These are phyloP conservation scores for Kingdonia uniflora DNA, from an alignment of 164 flowering plant genomes.

Conservation along the genomic window DNA sequence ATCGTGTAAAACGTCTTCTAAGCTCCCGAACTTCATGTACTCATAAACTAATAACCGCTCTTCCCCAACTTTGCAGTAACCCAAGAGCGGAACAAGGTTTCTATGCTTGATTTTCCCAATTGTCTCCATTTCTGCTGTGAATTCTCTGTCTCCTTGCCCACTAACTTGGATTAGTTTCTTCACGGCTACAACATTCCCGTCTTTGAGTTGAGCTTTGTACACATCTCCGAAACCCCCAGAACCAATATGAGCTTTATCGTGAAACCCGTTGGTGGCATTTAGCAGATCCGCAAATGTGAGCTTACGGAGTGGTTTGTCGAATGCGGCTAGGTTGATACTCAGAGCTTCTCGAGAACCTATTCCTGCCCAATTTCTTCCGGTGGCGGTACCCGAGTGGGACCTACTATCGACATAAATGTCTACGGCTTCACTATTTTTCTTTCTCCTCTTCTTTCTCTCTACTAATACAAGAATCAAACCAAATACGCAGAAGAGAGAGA, in stretches of 20 bases:
- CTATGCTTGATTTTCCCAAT: slow-evolving; percentile 93
- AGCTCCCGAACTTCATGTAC: slow-evolving; percentile 87
- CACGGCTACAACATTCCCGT: slow-evolving; percentile 80
- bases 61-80: slow-evolving; percentile 93
- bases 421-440: slow-evolving; percentile 38
- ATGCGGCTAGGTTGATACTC: slow-evolving; percentile 81
- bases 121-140: slow-evolving; percentile 99
- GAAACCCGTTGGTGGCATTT: slow-evolving; percentile 90
- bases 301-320: slow-evolving; percentile 86
- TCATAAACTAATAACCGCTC: slow-evolving; percentile 90
- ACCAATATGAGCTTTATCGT: slow-evolving; percentile 71
- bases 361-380: slow-evolving; percentile 47
- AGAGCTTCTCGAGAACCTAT: slow-evolving; percentile 66
- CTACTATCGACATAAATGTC: slow-evolving; percentile 47
- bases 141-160: slow-evolving; percentile 94
- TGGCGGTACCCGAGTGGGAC: slow-evolving; percentile 53
- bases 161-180: slow-evolving; percentile 87
- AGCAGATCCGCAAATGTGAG: slow-evolving; percentile 91
- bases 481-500: slow-evolving; percentile 69
- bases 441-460: slow-evolving; percentile 61
- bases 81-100: slow-evolving; percentile 86
- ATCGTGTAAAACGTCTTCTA: slow-evolving; percentile 84
- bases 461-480: slow-evolving; percentile 51
- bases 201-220: slow-evolving; percentile 81
- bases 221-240: slow-evolving; percentile 99